Percentiles rank a stretch among this genome's conserved stretches.
Evolutionary conservation across 805 yeast genomes (phyloP).

Genomic region (Cyberlindnera veronae): DNA sequence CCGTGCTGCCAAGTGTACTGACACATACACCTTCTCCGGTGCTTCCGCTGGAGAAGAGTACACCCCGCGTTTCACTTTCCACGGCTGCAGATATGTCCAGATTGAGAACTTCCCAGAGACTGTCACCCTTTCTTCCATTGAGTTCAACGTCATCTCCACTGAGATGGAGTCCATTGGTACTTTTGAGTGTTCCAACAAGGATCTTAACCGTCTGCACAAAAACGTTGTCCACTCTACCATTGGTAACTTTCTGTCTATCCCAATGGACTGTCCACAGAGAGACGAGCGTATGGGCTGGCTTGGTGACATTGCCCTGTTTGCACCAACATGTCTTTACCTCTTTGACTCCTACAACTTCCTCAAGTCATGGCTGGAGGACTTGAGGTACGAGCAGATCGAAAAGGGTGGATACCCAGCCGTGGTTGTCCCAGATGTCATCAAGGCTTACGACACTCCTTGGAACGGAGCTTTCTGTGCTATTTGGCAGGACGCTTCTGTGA

Average conservation of each 20-base stretch:
- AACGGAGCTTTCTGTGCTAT: conserved; percentile 16
- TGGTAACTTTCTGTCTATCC: conserved; percentile 19
- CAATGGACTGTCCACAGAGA: conserved; percentile 22
- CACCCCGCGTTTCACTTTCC: conserved; percentile 18
- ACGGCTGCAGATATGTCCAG: conserved; percentile 17
- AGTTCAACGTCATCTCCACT: conserved; percentile 10
- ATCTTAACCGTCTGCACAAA: conserved; percentile 13
- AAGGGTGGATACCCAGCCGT: conserved; percentile 19
- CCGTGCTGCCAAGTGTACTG: conserved; percentile 14
- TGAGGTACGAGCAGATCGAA: conserved; percentile 14
- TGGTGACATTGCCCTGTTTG: conserved; percentile 21
- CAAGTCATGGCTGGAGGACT: conserved; percentile 20
- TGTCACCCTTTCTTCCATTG: conserved; percentile 11
- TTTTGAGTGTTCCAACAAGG: conserved; percentile 11
- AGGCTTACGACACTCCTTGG: conserved; percentile 11
- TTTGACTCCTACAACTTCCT: conserved; percentile 21
- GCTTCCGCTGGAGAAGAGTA: conserved; percentile 12
- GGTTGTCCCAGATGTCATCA: conserved; percentile 18
- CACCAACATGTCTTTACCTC: conserved; percentile 18
- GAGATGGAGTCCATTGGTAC: conserved; percentile 14
- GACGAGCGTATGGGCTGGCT: conserved; percentile 25
- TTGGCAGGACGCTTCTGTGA: conserved; percentile 22
- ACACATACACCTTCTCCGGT: conserved; percentile 16
- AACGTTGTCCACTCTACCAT: conserved; percentile 18
- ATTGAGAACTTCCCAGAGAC: conserved; percentile 17